phyloP scores from a whole-genome alignment of 2,329 filamentous ascomycete genomes.

The Beauveria bassiana region DNA sequence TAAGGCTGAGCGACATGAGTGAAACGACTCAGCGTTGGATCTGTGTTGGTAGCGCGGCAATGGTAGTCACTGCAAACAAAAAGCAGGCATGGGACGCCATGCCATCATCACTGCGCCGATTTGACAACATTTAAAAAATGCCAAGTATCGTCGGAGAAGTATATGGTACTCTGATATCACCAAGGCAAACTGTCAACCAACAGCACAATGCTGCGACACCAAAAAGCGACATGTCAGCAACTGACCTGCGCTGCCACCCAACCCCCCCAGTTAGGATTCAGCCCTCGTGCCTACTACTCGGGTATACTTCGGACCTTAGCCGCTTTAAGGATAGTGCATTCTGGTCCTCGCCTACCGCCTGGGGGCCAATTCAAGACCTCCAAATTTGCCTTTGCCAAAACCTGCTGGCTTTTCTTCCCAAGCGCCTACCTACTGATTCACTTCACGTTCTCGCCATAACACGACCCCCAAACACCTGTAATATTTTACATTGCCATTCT shows the following conservation, averaged over 20 bases:
- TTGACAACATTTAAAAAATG: not conserved
- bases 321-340: slow-evolving; percentile 13
- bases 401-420: slow-evolving; percentile 26
- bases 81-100: not conserved
- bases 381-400: slow-evolving; percentile 26
- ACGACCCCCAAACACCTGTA: slow-evolving; percentile 19
- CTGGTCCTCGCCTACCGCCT: slow-evolving; percentile 7
- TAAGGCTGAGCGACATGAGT: not conserved
- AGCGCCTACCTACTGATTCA: slow-evolving; percentile 2
- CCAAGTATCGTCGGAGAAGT: not conserved
- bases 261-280: slow-evolving; percentile 24
- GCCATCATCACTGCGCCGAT: not conserved
- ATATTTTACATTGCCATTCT: slow-evolving; percentile 1
- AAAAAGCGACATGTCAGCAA: too few relatives aligned
- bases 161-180: not conserved
- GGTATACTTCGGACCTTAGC: slow-evolving; percentile 23
- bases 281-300: slow-evolving; percentile 23
- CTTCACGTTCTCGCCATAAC: slow-evolving; percentile 15
- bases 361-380: slow-evolving; percentile 16
- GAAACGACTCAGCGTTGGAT: not conserved
- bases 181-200: not conserved
- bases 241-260: not conserved
- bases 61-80: not conserved
- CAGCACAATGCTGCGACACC: not conserved
- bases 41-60: not conserved